phyloP scores from a whole-genome alignment of 1,284 basidiomycete genomes.

The Austroboletus novae-zelandiae region DNA sequence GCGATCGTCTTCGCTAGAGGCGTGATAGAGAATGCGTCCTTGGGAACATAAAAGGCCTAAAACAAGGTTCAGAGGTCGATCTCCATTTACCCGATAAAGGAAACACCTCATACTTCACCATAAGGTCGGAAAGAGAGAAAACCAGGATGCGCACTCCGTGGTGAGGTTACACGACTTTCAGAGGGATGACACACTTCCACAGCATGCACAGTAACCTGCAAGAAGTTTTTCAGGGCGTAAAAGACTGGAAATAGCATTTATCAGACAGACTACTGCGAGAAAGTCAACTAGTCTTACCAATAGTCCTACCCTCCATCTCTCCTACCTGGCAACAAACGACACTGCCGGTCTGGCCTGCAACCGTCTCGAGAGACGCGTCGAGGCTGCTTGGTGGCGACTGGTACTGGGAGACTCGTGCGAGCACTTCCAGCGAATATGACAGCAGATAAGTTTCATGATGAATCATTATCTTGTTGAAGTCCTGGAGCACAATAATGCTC shows the following conservation, averaged over 20 bases:
- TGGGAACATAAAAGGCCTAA: constrained; percentile 66
- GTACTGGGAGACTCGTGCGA: constrained; percentile 56
- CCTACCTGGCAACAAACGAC: constrained; percentile 62
- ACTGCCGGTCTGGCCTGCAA: constrained; percentile 48
- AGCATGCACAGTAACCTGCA: constrained; percentile 52
- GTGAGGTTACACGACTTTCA: constrained; percentile 30
- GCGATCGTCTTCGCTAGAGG: constrained; percentile 60
- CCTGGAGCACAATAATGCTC: constrained; percentile 54
- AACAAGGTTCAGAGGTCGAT: constrained; percentile 5
- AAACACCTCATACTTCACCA: constrained; percentile 51
- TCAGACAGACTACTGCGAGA: constrained; percentile 4
- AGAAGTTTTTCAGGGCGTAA: constrained; percentile 60
- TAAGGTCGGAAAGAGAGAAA: constrained; percentile 52
- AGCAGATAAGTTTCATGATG: constrained; percentile 55
- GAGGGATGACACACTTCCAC: constrained; percentile 39
- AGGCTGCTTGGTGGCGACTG: constrained; percentile 45
- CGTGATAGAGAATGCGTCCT: constrained; percentile 59
- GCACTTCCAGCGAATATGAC: constrained; percentile 67
- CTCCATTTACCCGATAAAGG: not conserved
- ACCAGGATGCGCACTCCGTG: constrained; percentile 29
- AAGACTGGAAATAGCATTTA: constrained; percentile 46
- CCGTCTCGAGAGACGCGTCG: constrained; percentile 54
- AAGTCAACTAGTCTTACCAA: constrained; percentile 42
- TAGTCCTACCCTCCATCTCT: constrained; percentile 46
- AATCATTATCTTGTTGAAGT: constrained; percentile 65